Base-by-base conservation (phyloP, 495 filamentous ascomycete genomes). In the Penicillium atrosanguineum region DNA sequence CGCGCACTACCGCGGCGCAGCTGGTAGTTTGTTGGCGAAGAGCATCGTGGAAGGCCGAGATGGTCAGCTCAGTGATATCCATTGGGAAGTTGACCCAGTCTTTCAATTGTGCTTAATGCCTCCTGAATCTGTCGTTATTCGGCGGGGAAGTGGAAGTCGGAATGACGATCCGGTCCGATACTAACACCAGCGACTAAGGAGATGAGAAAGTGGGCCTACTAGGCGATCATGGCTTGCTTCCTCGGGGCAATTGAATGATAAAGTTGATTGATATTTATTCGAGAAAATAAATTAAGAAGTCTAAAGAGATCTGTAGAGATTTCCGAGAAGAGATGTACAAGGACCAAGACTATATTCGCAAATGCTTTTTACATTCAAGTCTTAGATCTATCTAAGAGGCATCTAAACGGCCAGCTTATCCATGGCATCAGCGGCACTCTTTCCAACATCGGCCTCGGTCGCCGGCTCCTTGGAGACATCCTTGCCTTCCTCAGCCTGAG, bases 11-110 rank as follows among this genome's bases (percentile, higher is more conserved):
- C 6, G 64, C 64, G 11, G 76, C 68, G 61, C 82, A 85, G 21
- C 76, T 79, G 29, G 77, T 73, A 16, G 69, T 58, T 6, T 69
- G 67, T n/a, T 65, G 58, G 51, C 70, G 76, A 37, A 87, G 71
- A 14, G 72, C 69, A 54, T 75, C 56, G 53, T 86, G 83, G 21
- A 83, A 70, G 7, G 67, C 64, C 36, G 71, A 62, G 52, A 87
- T 80, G 4, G 80, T 84, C 6, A 84, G 72, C 62, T 84, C 81
- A 14, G 75, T 68, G 16, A 74, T 56, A 48, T 85, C 80, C 14
- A 46, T 37, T 49, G 26, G 44, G 23, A n/a, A n/a, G 20, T 25
- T 34, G 31, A 34, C 11, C 31, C 2, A 34, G 31, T 14, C 12
- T 11, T 14, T 12, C 28, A 8, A 7, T 31, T 31, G 28, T 31